phyloP scores from a whole-genome alignment of 495 filamentous ascomycete species.

The Aspergillus saccharolyticus region DNA sequence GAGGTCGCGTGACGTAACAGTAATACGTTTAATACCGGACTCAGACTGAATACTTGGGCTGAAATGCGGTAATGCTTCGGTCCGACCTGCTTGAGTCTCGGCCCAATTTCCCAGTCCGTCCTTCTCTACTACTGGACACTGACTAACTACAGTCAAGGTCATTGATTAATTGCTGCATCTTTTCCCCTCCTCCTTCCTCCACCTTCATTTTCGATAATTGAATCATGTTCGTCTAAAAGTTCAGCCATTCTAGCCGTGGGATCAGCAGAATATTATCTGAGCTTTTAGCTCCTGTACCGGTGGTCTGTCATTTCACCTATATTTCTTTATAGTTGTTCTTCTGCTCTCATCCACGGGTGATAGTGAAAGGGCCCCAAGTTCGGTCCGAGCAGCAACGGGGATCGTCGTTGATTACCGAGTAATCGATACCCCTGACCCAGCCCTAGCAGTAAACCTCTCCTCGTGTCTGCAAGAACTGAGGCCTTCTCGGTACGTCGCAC shows the following conservation, averaged over 20 bases:
- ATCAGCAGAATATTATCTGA: neutral
- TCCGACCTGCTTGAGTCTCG: constrained; percentile 9
- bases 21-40: constrained; percentile 28
- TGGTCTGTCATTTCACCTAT: neutral
- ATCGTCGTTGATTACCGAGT: constrained; percentile 9
- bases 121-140: neutral
- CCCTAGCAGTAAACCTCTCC: constrained; percentile 2
- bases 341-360: constrained; percentile 12
- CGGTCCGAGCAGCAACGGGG: constrained; percentile 10
- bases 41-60: neutral
- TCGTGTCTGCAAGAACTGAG: constrained; percentile 17
- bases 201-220: neutral
- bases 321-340: neutral
- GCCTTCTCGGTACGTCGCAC: constrained; percentile 14
- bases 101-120: constrained; percentile 13
- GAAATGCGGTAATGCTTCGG: constrained; percentile 1
- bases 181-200: neutral
- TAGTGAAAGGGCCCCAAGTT: constrained; percentile 11
- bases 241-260: neutral
- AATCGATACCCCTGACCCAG: constrained; percentile 22
- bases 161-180: neutral
- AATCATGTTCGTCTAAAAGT: neutral
- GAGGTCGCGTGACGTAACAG: constrained; percentile 38
- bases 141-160: neutral
- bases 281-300: neutral